Base-by-base conservation (phyloP, 176 grass and related monocot genomes). In the Triticum timopheevii region DNA sequence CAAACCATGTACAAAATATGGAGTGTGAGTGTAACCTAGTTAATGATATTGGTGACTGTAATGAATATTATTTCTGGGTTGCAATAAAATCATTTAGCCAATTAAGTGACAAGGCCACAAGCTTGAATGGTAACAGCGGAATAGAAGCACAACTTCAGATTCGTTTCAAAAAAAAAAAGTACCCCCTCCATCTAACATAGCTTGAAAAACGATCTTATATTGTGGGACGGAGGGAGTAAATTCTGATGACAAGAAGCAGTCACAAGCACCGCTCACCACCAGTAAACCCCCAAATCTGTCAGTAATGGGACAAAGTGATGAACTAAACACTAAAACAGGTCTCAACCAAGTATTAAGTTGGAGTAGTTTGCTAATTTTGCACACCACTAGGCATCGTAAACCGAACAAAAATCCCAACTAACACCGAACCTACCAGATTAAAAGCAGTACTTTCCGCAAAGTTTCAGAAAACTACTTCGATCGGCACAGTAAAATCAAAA, bases 401-500 rank as follows among this genome's bases (percentile, higher is more conserved):
- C 73, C 47, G 77, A 77, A 81, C 22, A 68, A 23, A 83, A 59
- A 38, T 6, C 17, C 20, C 10, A 75, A 84, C 11, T 75, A n/a
- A 27, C 38, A 84, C 12, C 17, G 4, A 86, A 65, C 3, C 5
- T 58, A 69, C 52, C 24, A 56, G 8, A 65, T 58, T 42, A n/a
- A 74, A 83, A 74, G 50, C 36, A 84, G 52, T 74, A 84, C 8
- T 74, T 63, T 44, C 13, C 4, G 13, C 6, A 3, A 74, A 74
- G 7, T 61, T 31, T 45, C 52, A 39, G 58, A 54, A 44, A 61
- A 44, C 0, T 40, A 70, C 44, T 61, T 38, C n/a, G n/a, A 73
- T 61, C 49, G 20, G 45, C 13, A 31, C 66, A 27, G 67, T 45
- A 83, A 72, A 58, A 72, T 73, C 67, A 52, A 72, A 83, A 61